Conservation (phyloP, 208 protist genomes). For the Tetramitus jugosus region DNA sequence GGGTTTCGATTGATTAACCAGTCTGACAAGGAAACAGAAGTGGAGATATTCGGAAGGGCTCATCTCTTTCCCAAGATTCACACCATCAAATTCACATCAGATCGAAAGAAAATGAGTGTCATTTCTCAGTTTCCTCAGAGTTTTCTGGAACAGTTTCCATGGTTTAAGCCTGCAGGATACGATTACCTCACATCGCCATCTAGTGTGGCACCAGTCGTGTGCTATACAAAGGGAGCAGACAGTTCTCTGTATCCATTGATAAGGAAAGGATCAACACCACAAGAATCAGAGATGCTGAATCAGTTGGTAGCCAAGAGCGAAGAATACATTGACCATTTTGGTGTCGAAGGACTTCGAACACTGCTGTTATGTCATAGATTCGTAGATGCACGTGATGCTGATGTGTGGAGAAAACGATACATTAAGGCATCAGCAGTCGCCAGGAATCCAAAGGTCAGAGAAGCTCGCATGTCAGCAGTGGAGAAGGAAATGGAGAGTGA, state of each 20-base stretch:
- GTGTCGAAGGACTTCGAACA: slow-evolving; percentile 62
- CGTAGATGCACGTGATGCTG: neutral
- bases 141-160: slow-evolving; percentile 8
- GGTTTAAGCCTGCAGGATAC: neutral
- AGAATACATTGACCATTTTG: slow-evolving; percentile 52
- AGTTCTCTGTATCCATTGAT: neutral
- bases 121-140: neutral
- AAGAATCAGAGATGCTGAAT: neutral
- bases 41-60: neutral
- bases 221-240: slow-evolving; percentile 12
- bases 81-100: neutral
- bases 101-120: neutral
- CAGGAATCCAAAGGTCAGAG: neutral
- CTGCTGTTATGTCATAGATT: slow-evolving; percentile 60
- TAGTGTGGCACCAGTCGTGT: neutral
- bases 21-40: neutral
- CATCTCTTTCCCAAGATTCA: neutral
- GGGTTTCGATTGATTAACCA: neutral
- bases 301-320: neutral
- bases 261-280: neutral
- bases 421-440: neutral
- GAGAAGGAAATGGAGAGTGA: slow-evolving; percentile 37
- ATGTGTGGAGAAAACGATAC: neutral
- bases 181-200: neutral
- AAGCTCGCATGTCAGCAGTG: neutral